Percentiles rank a stretch among this genome's conserved stretches.
Conservation (phyloP, 805 yeast species). For the Ogataea salicorniae region DNA sequence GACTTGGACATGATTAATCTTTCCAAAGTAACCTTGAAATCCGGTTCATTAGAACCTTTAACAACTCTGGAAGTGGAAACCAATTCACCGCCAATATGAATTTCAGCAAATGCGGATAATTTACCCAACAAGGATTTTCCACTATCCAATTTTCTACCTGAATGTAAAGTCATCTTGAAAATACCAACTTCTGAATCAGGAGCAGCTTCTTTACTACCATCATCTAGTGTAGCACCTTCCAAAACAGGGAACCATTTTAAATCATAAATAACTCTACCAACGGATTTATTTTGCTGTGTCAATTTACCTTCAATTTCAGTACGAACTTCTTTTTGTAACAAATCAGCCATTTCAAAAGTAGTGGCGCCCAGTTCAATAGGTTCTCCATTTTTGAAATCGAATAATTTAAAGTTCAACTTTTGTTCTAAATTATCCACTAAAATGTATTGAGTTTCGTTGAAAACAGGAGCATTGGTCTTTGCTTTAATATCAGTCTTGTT, state of each 20-base stretch:
- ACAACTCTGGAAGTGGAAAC: constrained; percentile 56
- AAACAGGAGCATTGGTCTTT: constrained; percentile 50
- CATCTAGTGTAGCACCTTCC: constrained; percentile 39
- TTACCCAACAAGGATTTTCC: constrained; percentile 46
- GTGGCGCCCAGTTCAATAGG: constrained; percentile 48
- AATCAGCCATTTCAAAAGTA: constrained; percentile 51
- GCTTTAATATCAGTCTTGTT: constrained; percentile 53
- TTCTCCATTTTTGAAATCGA: constrained; percentile 52
- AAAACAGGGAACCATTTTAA: constrained; percentile 45
- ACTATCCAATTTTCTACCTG: constrained; percentile 53
- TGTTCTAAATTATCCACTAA: constrained; percentile 54
- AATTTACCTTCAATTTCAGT: constrained; percentile 41
- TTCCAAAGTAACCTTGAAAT: constrained; percentile 63
- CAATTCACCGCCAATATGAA: constrained; percentile 52
- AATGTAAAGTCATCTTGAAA: constrained; percentile 55
- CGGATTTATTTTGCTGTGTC: constrained; percentile 45
- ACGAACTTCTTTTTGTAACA: constrained; percentile 49
- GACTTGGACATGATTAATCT: constrained; percentile 57
- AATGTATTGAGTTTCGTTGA: constrained; percentile 61
- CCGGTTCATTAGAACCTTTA: constrained; percentile 66
- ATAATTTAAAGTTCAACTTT: constrained; percentile 49
- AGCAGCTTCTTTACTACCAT: constrained; percentile 43
- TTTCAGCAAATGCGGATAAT: constrained; percentile 64
- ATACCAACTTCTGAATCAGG: constrained; percentile 72
- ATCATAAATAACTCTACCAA: constrained; percentile 58